Percentiles rank a stretch among this genome's conserved stretches.
These are phyloP conservation scores for Aspergillus pseudoviridinutans DNA, from an alignment of 2,329 filamentous ascomycete genomes.

Conservation along the genomic window DNA sequence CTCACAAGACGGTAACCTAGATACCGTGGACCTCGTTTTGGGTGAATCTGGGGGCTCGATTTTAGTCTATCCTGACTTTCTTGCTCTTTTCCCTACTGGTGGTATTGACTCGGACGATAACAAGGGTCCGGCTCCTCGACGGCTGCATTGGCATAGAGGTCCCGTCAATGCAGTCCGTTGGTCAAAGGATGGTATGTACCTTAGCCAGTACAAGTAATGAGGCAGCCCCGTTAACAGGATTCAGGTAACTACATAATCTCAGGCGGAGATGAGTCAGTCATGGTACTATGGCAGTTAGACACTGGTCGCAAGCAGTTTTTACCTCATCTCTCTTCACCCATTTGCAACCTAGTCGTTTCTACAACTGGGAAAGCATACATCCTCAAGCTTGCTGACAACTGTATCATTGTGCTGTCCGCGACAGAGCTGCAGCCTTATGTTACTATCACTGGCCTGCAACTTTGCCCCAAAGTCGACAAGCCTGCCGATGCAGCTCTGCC, in stretches of 20 bases:
- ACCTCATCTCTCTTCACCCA: constrained; percentile 81
- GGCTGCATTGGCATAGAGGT: constrained; percentile 87
- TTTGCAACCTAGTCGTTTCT: constrained; percentile 82
- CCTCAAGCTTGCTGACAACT: constrained; percentile 86
- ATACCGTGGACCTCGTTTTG: constrained; percentile 68
- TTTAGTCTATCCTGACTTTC: constrained; percentile 73
- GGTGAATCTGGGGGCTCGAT: constrained; percentile 75
- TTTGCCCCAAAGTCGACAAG: constrained; percentile 44
- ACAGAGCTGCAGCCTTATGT: constrained; percentile 80
- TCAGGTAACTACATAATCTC: constrained; percentile 89
- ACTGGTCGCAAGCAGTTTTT: constrained; percentile 78
- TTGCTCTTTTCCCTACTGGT: constrained; percentile 51
- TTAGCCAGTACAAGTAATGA: background rate
- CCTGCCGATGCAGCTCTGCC: constrained; percentile 45
- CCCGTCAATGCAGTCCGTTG: constrained; percentile 82
- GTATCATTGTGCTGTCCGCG: constrained; percentile 83
- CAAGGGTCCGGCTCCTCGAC: constrained; percentile 51
- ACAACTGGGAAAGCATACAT: constrained; percentile 75
- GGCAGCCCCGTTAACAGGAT: constrained; percentile 26
- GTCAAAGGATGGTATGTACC: constrained; percentile 73
- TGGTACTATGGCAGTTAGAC: constrained; percentile 91
- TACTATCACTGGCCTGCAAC: constrained; percentile 78
- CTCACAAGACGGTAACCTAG: constrained; percentile 20
- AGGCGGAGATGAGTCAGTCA: constrained; percentile 81
- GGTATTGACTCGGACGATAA: constrained; percentile 45